Evolutionary conservation across 2,329 filamentous ascomycete species (phyloP).

Genomic region (Fusarium continuum): DNA sequence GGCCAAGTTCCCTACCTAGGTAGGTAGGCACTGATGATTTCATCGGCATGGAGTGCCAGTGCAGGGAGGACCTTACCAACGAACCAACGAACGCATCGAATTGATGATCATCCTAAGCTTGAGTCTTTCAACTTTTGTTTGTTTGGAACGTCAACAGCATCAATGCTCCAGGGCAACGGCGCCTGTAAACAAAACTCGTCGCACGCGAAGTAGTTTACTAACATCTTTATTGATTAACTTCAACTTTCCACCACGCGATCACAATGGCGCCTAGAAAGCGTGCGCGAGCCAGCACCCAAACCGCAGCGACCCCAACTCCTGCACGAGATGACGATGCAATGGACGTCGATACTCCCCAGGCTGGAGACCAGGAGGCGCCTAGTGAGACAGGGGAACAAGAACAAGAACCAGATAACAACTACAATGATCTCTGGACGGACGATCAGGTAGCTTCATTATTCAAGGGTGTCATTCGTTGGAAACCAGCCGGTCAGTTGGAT

Average conservation of each 20-base stretch:
- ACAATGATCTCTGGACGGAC: conserved; percentile 86
- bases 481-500: conserved; percentile 78
- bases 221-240: background rate
- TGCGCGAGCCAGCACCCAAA: conserved; percentile 62
- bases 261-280: conserved; percentile 77
- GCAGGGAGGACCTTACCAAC: background rate
- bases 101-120: conserved; percentile 7
- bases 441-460: conserved; percentile 93
- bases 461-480: conserved; percentile 93
- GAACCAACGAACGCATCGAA: background rate
- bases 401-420: conserved; percentile 36
- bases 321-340: conserved; percentile 67
- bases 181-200: background rate
- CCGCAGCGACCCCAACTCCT: conserved; percentile 65
- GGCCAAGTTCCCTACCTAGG: background rate
- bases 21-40: conserved; percentile 24
- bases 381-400: conserved; percentile 37
- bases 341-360: conserved; percentile 65
- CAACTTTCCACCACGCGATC: background rate
- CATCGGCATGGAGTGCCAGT: conserved; percentile 3
- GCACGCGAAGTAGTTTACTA: background rate
- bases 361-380: conserved; percentile 57
- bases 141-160: background rate
- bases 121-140: conserved; percentile 12
- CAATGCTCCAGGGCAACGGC: background rate